These are phyloP conservation scores for Coemansia sp. DNA, from an alignment of 192 early-diverging fungal species.

Conservation along the genomic window DNA sequence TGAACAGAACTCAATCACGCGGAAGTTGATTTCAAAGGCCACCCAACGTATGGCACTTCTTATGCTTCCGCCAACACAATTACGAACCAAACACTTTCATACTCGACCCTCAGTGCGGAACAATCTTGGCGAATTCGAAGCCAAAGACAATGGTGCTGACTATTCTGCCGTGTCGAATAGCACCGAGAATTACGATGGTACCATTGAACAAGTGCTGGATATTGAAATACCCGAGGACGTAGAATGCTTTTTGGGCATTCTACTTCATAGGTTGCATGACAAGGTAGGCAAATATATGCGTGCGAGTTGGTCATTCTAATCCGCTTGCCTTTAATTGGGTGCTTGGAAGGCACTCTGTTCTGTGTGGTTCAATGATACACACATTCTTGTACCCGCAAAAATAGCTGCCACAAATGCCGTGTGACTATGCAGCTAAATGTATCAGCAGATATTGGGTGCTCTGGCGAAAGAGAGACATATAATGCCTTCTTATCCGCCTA, in stretches of 20 bases:
- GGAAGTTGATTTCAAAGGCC: constrained; percentile 81
- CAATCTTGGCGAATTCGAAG: constrained; percentile 11
- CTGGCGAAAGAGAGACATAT: no score
- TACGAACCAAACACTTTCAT: constrained; percentile 65
- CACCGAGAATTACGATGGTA: constrained; percentile 10
- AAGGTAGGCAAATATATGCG: constrained; percentile 49
- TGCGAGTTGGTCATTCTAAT: constrained; percentile 26
- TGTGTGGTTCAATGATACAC: no score
- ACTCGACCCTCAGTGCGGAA: constrained; percentile 16
- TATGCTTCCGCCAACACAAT: constrained; percentile 67
- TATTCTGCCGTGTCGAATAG: constrained; percentile 1
- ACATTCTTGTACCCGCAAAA: neutral
- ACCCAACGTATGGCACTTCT: constrained; percentile 82
- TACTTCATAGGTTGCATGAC: constrained; percentile 82
- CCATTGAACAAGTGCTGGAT: constrained; percentile 59
- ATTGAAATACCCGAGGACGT: constrained; percentile 79
- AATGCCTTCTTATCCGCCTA: no score
- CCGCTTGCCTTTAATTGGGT: neutral
- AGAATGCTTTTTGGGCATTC: constrained; percentile 77
- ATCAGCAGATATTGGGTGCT: no score
- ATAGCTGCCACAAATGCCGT: neutral
- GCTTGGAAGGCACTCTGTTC: no score
- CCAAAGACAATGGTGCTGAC: neutral
- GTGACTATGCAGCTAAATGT: neutral
- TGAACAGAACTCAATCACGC: constrained; percentile 69